phyloP scores from a whole-genome alignment of 352 stramenopile genomes.

The Phytophthora hibernalis region DNA sequence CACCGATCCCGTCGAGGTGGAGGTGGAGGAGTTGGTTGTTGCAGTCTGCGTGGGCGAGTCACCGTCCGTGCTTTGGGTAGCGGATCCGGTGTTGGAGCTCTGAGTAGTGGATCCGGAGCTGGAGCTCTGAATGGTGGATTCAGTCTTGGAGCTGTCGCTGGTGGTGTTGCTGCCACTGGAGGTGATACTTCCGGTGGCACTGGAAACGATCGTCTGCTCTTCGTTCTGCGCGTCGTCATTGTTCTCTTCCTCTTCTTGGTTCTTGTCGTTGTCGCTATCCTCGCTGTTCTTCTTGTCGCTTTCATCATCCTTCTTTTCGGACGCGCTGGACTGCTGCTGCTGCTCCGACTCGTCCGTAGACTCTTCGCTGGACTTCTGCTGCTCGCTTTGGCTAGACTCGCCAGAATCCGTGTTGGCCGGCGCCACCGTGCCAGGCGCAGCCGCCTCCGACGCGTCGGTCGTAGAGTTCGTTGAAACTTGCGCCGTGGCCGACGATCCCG shows the following conservation, averaged over 20 bases:
- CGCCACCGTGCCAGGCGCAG: neutral
- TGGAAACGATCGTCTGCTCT: slow-evolving; percentile 4
- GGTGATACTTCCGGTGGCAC: too few relatives aligned
- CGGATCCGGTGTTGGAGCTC: too few relatives aligned
- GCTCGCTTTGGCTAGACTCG: neutral
- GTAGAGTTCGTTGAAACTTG: neutral
- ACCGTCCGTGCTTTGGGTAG: too few relatives aligned
- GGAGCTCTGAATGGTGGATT: neutral
- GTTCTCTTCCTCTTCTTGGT: slow-evolving; percentile 6
- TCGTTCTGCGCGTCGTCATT: slow-evolving; percentile 10
- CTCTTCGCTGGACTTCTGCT: neutral
- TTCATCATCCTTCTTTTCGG: too few relatives aligned
- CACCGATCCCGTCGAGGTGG: too few relatives aligned
- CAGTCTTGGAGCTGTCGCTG: neutral
- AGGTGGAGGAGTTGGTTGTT: too few relatives aligned
- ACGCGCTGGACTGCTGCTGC: neutral
- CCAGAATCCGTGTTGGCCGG: neutral
- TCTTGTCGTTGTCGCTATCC: neutral
- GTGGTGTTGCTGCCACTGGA: neutral
- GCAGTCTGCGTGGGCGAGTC: too few relatives aligned
- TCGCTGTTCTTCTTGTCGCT: neutral
- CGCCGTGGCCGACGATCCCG: slow-evolving; percentile 2
- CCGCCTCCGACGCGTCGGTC: neutral
- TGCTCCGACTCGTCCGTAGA: neutral
- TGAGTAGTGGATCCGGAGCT: neutral